Evolutionary conservation across 2,329 filamentous ascomycete genomes (phyloP).

Genomic region (Fusarium heterosporum): DNA sequence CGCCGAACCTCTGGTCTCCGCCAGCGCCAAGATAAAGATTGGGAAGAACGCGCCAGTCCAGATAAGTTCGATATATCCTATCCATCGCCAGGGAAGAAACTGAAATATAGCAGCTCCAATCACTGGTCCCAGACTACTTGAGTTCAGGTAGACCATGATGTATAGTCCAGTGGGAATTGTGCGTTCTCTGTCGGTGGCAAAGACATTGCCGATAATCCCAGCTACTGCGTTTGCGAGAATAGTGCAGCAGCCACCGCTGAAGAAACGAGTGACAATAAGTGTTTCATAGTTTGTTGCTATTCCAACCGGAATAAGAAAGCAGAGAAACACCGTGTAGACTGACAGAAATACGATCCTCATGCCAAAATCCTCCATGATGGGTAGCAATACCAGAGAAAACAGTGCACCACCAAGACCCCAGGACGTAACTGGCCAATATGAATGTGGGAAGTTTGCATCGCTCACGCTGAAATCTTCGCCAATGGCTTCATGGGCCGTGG

Average conservation of each 20-base stretch:
- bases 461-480: constrained; percentile 19
- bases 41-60: constrained; percentile 33
- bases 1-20: constrained; percentile 19
- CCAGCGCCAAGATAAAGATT: constrained; percentile 26
- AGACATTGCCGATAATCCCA: constrained; percentile 18
- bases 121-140: constrained; percentile 27
- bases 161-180: constrained; percentile 25
- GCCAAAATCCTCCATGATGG: constrained; percentile 33
- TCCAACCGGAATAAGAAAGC: constrained; percentile 23
- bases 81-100: constrained; percentile 24
- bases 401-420: constrained; percentile 25
- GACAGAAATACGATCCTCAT: constrained; percentile 27
- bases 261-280: constrained; percentile 22
- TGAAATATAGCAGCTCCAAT: constrained; percentile 30
- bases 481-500: constrained; percentile 22
- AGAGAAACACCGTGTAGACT: constrained; percentile 14
- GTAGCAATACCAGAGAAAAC: constrained; percentile 19
- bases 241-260: constrained; percentile 27
- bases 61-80: constrained; percentile 32
- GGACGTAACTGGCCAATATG: constrained; percentile 31
- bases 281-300: constrained; percentile 24
- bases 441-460: constrained; percentile 24
- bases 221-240: constrained; percentile 15
- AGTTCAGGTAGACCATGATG: constrained; percentile 26
- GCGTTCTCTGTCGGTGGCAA: constrained; percentile 11